A percentile compares a stretch with the other conserved stretches of the same genome.
Evolutionary conservation across 2,329 filamentous ascomycete genomes (phyloP).

Genomic region (Fonsecaea pugnacius): DNA sequence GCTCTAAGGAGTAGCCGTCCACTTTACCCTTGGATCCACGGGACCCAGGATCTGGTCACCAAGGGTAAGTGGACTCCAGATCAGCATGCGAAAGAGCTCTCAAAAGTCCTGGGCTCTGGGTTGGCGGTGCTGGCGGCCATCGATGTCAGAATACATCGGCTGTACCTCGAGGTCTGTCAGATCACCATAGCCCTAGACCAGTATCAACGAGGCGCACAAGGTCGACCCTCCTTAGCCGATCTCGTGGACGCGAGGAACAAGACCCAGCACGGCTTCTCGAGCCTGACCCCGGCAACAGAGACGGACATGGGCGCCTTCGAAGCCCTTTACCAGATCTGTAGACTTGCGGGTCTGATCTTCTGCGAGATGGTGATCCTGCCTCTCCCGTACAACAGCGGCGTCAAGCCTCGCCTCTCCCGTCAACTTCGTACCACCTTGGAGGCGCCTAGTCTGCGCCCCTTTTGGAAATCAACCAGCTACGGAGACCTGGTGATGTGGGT

Average conservation of each 20-base stretch:
- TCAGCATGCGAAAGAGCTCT: not conserved
- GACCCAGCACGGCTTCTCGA: constrained; percentile 5
- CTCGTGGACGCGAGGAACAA: constrained; percentile 6
- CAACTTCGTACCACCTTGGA: constrained; percentile 1
- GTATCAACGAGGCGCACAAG: constrained; percentile 1
- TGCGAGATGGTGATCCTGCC: constrained; percentile 7
- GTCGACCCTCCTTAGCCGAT: not conserved
- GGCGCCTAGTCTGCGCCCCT: not conserved
- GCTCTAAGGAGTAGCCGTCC: not conserved
- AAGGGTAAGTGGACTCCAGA: constrained; percentile 2
- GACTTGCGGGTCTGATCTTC: constrained; percentile 5
- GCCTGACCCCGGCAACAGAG: not conserved
- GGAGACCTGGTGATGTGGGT: not conserved
- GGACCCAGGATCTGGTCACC: not conserved
- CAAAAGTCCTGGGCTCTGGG: not conserved
- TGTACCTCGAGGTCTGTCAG: constrained; percentile 2
- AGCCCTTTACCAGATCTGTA: not conserved
- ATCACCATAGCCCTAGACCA: constrained; percentile 7
- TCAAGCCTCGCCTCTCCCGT: constrained; percentile 4
- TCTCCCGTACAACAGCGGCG: constrained; percentile 3
- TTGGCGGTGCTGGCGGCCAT: not conserved
- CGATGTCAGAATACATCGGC: not conserved
- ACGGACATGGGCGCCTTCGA: not conserved
- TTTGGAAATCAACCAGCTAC: not conserved
- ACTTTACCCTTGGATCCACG: not conserved